Evolutionary conservation across 495 filamentous ascomycete genomes (phyloP).

Genomic region (Aspergillus nidulans): DNA sequence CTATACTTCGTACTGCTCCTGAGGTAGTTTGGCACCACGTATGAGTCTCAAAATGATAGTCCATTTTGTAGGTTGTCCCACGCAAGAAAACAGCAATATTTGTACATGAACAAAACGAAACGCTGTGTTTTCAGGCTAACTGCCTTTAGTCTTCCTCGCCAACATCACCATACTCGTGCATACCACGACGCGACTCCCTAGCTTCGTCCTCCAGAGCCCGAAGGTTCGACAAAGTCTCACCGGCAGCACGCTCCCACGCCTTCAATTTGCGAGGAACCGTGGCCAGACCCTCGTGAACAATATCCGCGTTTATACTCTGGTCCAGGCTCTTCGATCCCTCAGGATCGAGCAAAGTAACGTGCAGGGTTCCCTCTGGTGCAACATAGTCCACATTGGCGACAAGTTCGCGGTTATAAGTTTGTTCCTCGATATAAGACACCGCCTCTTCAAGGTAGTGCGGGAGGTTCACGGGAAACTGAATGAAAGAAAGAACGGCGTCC

Average conservation of each 20-base stretch:
- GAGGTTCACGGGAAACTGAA: slow-evolving; percentile 70
- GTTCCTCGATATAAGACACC: slow-evolving; percentile 61
- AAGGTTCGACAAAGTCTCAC: slow-evolving; percentile 62
- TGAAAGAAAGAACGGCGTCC: slow-evolving; percentile 81
- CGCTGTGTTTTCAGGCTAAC: neutral
- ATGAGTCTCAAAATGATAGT: neutral
- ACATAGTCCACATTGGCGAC: slow-evolving; percentile 89
- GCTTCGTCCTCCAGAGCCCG: slow-evolving; percentile 67
- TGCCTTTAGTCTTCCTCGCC: slow-evolving; percentile 75
- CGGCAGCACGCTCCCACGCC: slow-evolving; percentile 76
- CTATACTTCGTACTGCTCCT: neutral
- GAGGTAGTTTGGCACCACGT: neutral
- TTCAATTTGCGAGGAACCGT: slow-evolving; percentile 87
- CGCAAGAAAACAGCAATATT: slow-evolving; percentile 1
- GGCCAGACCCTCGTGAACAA: slow-evolving; percentile 76
- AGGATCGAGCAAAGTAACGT: slow-evolving; percentile 83
- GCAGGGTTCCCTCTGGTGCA: slow-evolving; percentile 67
- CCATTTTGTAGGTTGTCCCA: neutral
- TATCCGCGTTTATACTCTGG: slow-evolving; percentile 80
- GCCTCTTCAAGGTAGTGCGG: slow-evolving; percentile 78
- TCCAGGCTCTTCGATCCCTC: slow-evolving; percentile 52
- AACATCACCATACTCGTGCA: slow-evolving; percentile 98
- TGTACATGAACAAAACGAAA: slow-evolving; percentile 9
- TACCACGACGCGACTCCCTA: slow-evolving; percentile 70
- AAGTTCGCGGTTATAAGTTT: slow-evolving; percentile 63